A percentile compares a stretch with the other conserved stretches of the same genome.
Evolutionary conservation across 495 filamentous ascomycete species (phyloP).

Genomic region (Talaromyces thailandensis): DNA sequence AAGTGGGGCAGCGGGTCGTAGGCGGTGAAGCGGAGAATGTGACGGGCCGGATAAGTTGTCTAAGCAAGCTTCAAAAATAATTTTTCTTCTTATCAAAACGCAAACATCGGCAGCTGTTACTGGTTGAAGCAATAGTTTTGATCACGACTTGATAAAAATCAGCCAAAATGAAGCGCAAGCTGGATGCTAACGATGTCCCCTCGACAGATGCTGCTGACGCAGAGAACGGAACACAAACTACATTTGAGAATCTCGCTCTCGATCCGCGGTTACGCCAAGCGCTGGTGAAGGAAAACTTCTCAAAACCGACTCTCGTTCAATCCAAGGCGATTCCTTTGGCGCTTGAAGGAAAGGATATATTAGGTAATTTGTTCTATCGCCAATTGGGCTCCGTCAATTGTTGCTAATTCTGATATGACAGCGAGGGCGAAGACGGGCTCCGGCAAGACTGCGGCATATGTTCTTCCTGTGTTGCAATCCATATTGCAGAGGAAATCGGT

Average conservation of each 20-base stretch:
- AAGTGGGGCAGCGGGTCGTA: background rate
- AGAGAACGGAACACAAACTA: conserved; percentile 11
- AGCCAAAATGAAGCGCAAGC: conserved; percentile 52
- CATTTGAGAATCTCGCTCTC: conserved; percentile 51
- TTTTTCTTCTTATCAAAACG: conserved; percentile 1
- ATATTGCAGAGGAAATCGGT: conserved; percentile 72
- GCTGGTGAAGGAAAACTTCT: conserved; percentile 73
- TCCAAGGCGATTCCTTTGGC: conserved; percentile 80
- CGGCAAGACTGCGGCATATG: conserved; percentile 94
- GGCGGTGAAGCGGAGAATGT: conserved; percentile 8
- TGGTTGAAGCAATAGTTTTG: background rate
- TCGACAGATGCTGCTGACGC: conserved; percentile 24
- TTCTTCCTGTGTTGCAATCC: conserved; percentile 77
- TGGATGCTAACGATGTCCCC: conserved; percentile 51
- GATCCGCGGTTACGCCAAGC: conserved; percentile 82
- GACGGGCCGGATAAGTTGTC: conserved; percentile 6
- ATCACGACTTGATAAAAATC: background rate
- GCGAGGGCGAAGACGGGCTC: conserved; percentile 87
- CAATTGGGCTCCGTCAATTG: background rate
- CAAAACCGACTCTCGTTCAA: conserved; percentile 79
- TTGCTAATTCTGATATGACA: conserved; percentile 21
- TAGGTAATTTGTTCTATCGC: conserved; percentile 37
- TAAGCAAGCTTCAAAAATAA: background rate
- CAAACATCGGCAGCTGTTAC: background rate
- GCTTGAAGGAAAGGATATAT: conserved; percentile 82